Percentiles rank a stretch among this genome's conserved stretches.
Evolutionary conservation across 371 early-diverging fungal genomes (phyloP).

Genomic region (Amoeboaphelidium occidentale): DNA sequence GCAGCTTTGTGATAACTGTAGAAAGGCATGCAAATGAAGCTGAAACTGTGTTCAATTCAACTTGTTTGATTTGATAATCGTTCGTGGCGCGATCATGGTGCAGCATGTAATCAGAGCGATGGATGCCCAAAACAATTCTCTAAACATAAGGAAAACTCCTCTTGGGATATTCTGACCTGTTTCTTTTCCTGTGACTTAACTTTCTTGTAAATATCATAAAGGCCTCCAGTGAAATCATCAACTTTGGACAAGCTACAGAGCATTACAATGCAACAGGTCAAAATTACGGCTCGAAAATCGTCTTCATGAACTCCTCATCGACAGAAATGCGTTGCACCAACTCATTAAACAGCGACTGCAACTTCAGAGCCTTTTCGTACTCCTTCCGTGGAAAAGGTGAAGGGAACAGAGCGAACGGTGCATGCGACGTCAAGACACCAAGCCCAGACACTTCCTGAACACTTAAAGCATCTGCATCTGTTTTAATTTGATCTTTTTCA

Average conservation of each 20-base stretch:
- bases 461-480: no score
- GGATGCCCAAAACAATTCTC: conserved; percentile 45
- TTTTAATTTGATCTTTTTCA: background rate
- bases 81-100: conserved; percentile 14
- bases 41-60: conserved; percentile 89
- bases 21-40: conserved; percentile 72
- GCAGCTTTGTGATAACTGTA: conserved; percentile 40
- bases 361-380: conserved; percentile 39
- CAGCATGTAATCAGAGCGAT: conserved; percentile 82
- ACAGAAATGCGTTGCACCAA: conserved; percentile 50
- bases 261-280: background rate
- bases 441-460: no score
- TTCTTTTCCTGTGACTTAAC: conserved; percentile 28
- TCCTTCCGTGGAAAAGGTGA: conserved; percentile 47
- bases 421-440: no score
- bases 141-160: conserved; percentile 5
- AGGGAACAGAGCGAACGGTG: conserved; percentile 73
- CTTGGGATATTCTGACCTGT: conserved; percentile 19
- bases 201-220: conserved; percentile 48
- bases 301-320: conserved; percentile 44
- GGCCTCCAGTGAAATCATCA: conserved; percentile 51
- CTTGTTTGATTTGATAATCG: conserved; percentile 38
- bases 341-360: conserved; percentile 57
- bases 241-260: conserved; percentile 33
- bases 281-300: conserved; percentile 37